Base-by-base conservation (phyloP, 371 early-diverging fungal species). In the Rhizopus sp. region DNA sequence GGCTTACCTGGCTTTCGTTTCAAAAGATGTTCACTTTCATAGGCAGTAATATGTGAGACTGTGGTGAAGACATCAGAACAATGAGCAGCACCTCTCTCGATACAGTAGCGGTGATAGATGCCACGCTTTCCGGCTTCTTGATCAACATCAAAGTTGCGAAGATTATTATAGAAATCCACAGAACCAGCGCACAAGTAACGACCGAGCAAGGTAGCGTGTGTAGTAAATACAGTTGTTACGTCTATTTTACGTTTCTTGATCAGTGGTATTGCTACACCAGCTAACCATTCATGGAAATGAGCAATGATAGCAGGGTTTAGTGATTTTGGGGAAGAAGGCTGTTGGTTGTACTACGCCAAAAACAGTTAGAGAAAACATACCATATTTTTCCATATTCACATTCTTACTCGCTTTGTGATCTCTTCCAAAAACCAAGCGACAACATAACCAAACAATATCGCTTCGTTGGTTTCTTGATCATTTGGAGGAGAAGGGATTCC, bases 281-380 rank as follows among this genome's bases (percentile, higher is more conserved):
- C 93, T 53, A 89, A 82, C 98, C 98, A 97, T 69, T 97, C 98
- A 79, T 97, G 98, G 79, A 96, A 95, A 76, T 96, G 97, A 16
- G 94, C 96, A 66, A 97, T 92, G 17, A 96, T 80, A 7, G 92
- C 94, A 8, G 88, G 85, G 10, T 72, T 49, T 8, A 12, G 48
- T 53, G 31, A 53, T 15, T 40, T 41, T 10, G 39, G 50, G 13
- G 35, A 42, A 31, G 41, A 13, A 6, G 59, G 46, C 50, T 53
- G 60, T 30, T 60, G 47, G 29, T 70, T 50, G 84, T 86, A 88
- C 87, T 81, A 54, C 38, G 13, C 15, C 38, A 52, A 50, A 52
- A 13, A 5, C 5, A 38, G 30, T 44, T n/a, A n/a, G 13, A 44
- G 38, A 8, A 39, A 7, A 23, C 13, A 53, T 50, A 45, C 17